Conservation (phyloP, 2,329 filamentous ascomycete species). For the Aspergillus neoniger region DNA sequence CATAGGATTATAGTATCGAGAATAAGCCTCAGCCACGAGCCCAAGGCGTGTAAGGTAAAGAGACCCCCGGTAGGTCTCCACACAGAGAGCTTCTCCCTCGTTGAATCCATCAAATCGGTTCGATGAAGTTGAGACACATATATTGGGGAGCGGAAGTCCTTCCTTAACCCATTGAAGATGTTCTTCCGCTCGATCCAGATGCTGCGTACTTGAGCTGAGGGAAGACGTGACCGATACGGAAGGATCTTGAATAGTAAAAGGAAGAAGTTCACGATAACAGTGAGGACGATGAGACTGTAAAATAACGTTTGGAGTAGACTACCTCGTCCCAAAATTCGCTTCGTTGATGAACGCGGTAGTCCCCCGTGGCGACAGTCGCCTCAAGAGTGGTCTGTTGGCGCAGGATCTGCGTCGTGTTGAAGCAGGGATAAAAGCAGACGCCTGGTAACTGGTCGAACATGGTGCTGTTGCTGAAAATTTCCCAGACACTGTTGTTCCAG, state of each 20-base stretch:
- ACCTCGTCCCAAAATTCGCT: constrained; percentile 20
- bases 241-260: constrained; percentile 27
- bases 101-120: not conserved
- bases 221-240: constrained; percentile 28
- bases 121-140: not conserved
- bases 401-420: constrained; percentile 32
- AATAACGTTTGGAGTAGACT: constrained; percentile 29
- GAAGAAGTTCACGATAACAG: constrained; percentile 27
- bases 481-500: constrained; percentile 36
- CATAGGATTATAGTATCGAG: constrained; percentile 21
- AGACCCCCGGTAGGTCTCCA: not conserved
- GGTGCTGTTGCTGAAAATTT: constrained; percentile 26
- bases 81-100: no score
- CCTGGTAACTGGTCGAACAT: constrained; percentile 25
- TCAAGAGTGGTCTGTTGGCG: constrained; percentile 25
- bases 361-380: constrained; percentile 14
- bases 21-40: constrained; percentile 13
- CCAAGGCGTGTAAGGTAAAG: constrained; percentile 19
- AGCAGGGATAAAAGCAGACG: constrained; percentile 38
- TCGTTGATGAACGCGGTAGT: constrained; percentile 11
- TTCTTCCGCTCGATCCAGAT: constrained; percentile 28
- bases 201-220: constrained; percentile 25
- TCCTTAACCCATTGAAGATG: constrained; percentile 24
- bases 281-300: constrained; percentile 31
- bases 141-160: constrained; percentile 13